These are phyloP conservation scores for Paxillus ammoniavirescens DNA, from an alignment of 768 basidiomycete species.

Conservation along the genomic window DNA sequence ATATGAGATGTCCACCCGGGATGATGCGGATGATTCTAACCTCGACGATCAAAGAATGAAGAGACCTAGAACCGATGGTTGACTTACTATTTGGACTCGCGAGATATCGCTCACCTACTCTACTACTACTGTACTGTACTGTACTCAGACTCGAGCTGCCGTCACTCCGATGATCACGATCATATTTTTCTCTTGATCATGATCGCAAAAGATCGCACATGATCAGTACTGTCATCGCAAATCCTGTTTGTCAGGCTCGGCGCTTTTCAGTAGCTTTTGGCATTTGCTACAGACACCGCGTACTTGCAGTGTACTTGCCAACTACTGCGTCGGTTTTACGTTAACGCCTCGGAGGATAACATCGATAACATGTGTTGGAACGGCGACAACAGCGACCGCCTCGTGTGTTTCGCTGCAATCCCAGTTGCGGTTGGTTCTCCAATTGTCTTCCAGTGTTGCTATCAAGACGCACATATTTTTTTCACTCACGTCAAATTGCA, in stretches of 20 bases:
- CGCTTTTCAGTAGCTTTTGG: constrained; percentile 1
- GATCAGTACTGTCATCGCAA: constrained; percentile 16
- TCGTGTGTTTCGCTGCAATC: constrained; percentile 10
- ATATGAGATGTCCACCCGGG: constrained; percentile 44
- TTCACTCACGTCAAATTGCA: constrained; percentile 22
- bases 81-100: not conserved
- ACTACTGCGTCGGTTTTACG: not conserved
- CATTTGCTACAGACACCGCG: not conserved
- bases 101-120: not conserved
- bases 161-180: constrained; percentile 17
- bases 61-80: constrained; percentile 24
- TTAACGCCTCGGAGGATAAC: constrained; percentile 12
- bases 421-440: constrained; percentile 14
- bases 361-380: constrained; percentile 10
- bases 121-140: constrained; percentile 1
- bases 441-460: not conserved
- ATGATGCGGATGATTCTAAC: constrained; percentile 4
- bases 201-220: constrained; percentile 32
- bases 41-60: constrained; percentile 15
- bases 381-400: constrained; percentile 14
- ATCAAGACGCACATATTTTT: constrained; percentile 12
- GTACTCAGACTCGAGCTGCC: not conserved
- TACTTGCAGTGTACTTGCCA: not conserved
- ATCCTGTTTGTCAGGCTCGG: constrained; percentile 9
- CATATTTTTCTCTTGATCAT: constrained; percentile 33